phyloP scores from a whole-genome alignment of 306 rosid species.

The Vicia villosa region DNA sequence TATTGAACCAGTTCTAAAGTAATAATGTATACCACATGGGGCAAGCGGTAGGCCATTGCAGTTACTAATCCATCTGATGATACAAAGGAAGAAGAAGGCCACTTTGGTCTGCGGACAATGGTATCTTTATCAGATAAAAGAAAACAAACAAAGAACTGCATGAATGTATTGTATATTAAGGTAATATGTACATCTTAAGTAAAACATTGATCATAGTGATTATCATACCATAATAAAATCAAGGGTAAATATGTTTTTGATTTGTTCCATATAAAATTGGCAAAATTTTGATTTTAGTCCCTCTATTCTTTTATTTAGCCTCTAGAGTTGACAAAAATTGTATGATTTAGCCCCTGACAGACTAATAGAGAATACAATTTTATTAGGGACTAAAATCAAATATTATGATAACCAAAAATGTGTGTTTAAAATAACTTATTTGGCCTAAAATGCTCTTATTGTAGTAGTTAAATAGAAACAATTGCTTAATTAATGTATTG shows the following conservation, averaged over 20 bases:
- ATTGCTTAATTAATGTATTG: constrained; percentile 2
- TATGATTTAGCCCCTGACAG: background rate
- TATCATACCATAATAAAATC: background rate
- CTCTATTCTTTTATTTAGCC: background rate
- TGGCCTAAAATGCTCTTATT: background rate
- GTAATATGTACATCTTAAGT: background rate
- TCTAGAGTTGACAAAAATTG: background rate
- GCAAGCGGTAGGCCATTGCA: constrained; percentile 99
- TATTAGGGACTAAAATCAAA: background rate
- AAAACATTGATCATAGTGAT: background rate
- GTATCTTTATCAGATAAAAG: constrained; percentile 45
- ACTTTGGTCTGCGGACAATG: constrained; percentile 76
- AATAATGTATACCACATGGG: constrained; percentile 76
- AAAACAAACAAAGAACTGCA: constrained; percentile 18
- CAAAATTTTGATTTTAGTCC: background rate
- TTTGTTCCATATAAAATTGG: background rate
- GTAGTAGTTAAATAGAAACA: background rate
- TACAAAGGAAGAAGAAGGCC: constrained; percentile 95
- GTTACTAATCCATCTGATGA: constrained; percentile 87
- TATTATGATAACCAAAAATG: background rate
- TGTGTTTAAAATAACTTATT: background rate
- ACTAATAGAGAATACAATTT: background rate
- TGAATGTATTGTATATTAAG: constrained; percentile 9
- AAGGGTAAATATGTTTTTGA: background rate
- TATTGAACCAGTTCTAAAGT: constrained; percentile 33